Conservation (phyloP, 2,329 filamentous ascomycete species). For the Dichotomopilus funicola region DNA sequence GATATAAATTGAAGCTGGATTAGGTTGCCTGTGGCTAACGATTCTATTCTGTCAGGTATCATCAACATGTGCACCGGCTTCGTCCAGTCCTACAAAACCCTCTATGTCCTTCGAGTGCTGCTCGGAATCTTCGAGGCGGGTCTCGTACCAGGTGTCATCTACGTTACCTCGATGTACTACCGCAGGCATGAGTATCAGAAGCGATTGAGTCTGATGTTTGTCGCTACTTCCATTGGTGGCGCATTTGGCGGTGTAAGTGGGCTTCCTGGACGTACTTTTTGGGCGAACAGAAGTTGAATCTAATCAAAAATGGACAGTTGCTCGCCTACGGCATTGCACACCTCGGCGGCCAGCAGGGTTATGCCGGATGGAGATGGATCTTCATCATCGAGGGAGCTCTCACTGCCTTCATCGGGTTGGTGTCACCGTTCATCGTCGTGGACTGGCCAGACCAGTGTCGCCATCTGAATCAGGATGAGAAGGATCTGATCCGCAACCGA, state of each 20-base stretch:
- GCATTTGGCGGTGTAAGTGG: conserved; percentile 34
- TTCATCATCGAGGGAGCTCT: conserved; percentile 47
- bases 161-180: conserved; percentile 44
- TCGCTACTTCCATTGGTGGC: conserved; percentile 35
- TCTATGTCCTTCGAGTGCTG: conserved; percentile 37
- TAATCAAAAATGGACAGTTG: conserved; percentile 18
- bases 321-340: conserved; percentile 42
- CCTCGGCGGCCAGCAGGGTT: conserved; percentile 35
- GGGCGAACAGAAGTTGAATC: too few relatives aligned
- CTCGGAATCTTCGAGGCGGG: conserved; percentile 37
- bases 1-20: too few relatives aligned
- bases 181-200: conserved; percentile 42
- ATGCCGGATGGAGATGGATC: conserved; percentile 46
- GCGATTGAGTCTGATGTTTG: conserved; percentile 39
- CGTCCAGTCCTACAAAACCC: conserved; percentile 32
- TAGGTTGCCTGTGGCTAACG: too few relatives aligned
- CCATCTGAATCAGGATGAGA: conserved; percentile 36
- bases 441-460: conserved; percentile 34
- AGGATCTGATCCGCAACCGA: conserved; percentile 34
- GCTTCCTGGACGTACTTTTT: too few relatives aligned
- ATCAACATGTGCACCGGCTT: conserved; percentile 42
- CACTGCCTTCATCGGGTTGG: conserved; percentile 33
- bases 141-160: conserved; percentile 36
- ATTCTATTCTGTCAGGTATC: conserved; percentile 18
- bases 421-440: conserved; percentile 42